Conservation (phyloP, 495 filamentous ascomycete species). For the Polyplosphaeria fusca region DNA sequence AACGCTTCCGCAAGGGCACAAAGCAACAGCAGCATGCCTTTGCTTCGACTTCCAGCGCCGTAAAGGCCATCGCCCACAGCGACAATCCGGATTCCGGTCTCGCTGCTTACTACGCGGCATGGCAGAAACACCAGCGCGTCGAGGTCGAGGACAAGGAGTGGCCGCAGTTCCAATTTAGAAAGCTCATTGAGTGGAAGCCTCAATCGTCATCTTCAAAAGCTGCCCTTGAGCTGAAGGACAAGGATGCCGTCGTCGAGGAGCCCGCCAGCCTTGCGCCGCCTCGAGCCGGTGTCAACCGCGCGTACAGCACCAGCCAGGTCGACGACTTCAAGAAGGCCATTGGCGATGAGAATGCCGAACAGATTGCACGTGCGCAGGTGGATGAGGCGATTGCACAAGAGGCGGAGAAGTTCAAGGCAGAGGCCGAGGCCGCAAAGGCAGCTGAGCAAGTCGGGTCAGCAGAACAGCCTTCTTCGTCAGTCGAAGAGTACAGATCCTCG, state of each 20-base stretch:
- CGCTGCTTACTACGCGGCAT: slow-evolving; percentile 85
- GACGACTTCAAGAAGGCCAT: slow-evolving; percentile 59
- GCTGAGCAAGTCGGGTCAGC: slow-evolving; percentile 38
- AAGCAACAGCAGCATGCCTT: slow-evolving; percentile 75
- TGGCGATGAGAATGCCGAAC: slow-evolving; percentile 50
- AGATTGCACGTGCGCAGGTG: slow-evolving; percentile 55
- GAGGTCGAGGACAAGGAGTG: slow-evolving; percentile 75
- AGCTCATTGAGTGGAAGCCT: slow-evolving; percentile 81
- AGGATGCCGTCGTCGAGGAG: slow-evolving; percentile 47
- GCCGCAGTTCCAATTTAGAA: slow-evolving; percentile 84
- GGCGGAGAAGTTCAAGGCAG: slow-evolving; percentile 43
- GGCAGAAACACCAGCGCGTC: slow-evolving; percentile 69
- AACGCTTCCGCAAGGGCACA: slow-evolving; percentile 56
- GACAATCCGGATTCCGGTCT: slow-evolving; percentile 43
- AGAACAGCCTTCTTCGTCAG: slow-evolving; percentile 39
- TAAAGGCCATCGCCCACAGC: slow-evolving; percentile 39
- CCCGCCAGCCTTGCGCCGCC: slow-evolving; percentile 48
- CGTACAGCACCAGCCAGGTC: slow-evolving; percentile 50
- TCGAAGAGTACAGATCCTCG: slow-evolving; percentile 32
- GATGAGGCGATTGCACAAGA: slow-evolving; percentile 65
- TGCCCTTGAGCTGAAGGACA: slow-evolving; percentile 49
- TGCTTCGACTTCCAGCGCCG: slow-evolving; percentile 50
- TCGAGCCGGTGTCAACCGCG: slow-evolving; percentile 43
- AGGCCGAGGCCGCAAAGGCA: slow-evolving; percentile 35
- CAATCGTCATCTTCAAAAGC: slow-evolving; percentile 51